These are phyloP conservation scores for Talaromyces wortmannii DNA, from an alignment of 495 filamentous ascomycete genomes.

Conservation along the genomic window DNA sequence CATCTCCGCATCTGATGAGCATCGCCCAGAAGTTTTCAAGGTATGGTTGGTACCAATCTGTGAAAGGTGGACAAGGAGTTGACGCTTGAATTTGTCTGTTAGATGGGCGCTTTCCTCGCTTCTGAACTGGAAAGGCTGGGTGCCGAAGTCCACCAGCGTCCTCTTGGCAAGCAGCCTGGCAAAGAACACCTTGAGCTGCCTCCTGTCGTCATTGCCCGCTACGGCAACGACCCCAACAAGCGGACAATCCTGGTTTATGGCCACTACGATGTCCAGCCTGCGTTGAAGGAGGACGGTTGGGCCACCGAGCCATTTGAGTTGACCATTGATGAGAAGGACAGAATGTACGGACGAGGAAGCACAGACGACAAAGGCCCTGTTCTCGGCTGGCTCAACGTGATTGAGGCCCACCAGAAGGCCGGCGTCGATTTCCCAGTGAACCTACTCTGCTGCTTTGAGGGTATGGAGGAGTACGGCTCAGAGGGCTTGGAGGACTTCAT, in stretches of 20 bases:
- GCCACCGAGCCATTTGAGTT: conserved; percentile 90
- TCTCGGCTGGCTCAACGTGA: conserved; percentile 94
- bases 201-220: conserved; percentile 84
- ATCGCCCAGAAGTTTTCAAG: conserved; percentile 79
- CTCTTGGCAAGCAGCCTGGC: conserved; percentile 82
- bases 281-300: conserved; percentile 91
- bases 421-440: conserved; percentile 95
- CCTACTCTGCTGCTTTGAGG: conserved; percentile 98
- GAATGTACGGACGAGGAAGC: conserved; percentile 92
- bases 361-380: conserved; percentile 99
- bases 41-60: conserved; percentile 22
- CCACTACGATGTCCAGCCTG: conserved; percentile 98
- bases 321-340: conserved; percentile 77
- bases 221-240: conserved; percentile 86
- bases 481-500: conserved; percentile 96
- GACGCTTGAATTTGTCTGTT: background rate
- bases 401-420: conserved; percentile 93
- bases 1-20: conserved; percentile 81
- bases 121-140: conserved; percentile 76
- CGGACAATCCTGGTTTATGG: conserved; percentile 94
- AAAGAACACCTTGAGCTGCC: conserved; percentile 87
- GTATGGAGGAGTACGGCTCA: conserved; percentile 99
- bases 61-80: too few relatives aligned
- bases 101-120: conserved; percentile 92
- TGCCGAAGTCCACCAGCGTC: conserved; percentile 75